phyloP scores from a whole-genome alignment of 805 yeast genomes.

The Nakazawaea wyomingensis region DNA sequence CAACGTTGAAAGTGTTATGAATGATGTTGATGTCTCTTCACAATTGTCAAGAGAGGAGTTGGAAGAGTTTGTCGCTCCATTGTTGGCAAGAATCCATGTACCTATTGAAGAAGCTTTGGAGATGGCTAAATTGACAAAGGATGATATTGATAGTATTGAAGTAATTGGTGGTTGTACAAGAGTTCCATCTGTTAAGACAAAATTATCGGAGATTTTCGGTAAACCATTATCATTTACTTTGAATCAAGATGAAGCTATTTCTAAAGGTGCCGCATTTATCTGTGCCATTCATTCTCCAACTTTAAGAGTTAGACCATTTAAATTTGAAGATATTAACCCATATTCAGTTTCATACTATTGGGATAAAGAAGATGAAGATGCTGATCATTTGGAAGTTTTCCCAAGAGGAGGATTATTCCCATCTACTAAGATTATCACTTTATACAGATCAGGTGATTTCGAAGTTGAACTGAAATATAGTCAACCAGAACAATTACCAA shows the following conservation, averaged over 20 bases:
- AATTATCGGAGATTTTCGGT: conserved; percentile 73
- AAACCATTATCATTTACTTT: conserved; percentile 87
- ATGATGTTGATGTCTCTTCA: conserved; percentile 92
- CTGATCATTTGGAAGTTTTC: conserved; percentile 92
- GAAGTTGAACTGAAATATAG: conserved; percentile 83
- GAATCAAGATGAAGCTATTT: conserved; percentile 99
- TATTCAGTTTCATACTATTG: conserved; percentile 91
- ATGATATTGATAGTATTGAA: conserved; percentile 85
- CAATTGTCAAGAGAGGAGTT: conserved; percentile 85
- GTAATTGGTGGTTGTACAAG: conserved; percentile 98
- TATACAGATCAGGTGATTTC: conserved; percentile 88
- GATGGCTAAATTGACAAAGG: conserved; percentile 67
- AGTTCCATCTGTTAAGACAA: conserved; percentile 88
- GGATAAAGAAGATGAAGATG: conserved; percentile 91
- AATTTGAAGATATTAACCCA: conserved; percentile 91
- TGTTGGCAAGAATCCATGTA: conserved; percentile 64
- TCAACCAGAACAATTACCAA: conserved; percentile 64
- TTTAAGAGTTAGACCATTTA: conserved; percentile 96
- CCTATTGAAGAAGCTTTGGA: conserved; percentile 82
- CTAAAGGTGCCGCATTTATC: conserved; percentile 98
- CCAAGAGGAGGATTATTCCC: conserved; percentile 91
- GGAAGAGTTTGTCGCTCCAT: conserved; percentile 83
- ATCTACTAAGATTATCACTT: conserved; percentile 89
- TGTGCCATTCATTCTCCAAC: conserved; percentile 99
- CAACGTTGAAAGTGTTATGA: conserved; percentile 93